A percentile compares a stretch with the other conserved stretches of the same genome.
These are phyloP conservation scores for Chenopodium berlandieri DNA, from an alignment of 148 eudicot genomes.

Conservation along the genomic window DNA sequence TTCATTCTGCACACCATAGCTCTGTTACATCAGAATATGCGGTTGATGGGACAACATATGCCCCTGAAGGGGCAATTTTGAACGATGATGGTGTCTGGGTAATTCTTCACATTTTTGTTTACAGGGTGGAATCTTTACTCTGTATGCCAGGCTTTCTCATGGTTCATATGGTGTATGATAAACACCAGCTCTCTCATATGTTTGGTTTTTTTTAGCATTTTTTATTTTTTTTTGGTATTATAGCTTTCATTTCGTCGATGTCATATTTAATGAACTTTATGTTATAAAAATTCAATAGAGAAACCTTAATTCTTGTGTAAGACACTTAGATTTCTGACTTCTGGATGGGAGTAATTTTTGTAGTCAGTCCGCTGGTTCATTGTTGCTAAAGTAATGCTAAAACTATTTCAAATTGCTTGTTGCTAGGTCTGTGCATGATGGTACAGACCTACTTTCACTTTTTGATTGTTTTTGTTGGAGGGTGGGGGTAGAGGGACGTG, in stretches of 20 bases:
- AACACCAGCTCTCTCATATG: no score
- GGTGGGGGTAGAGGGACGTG: no score
- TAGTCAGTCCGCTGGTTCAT: not conserved
- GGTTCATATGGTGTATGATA: not conserved
- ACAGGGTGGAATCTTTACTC: not conserved
- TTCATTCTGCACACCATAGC: constrained; percentile 57
- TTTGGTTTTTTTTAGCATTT: no score
- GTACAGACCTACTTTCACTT: not conserved
- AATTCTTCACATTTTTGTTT: constrained; percentile 16
- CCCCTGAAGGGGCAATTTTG: constrained; percentile 87
- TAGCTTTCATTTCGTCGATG: not conserved
- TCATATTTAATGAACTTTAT: not conserved
- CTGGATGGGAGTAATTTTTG: not conserved
- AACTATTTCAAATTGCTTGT: not conserved
- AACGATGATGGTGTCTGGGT: constrained; percentile 66
- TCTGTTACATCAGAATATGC: constrained; percentile 60
- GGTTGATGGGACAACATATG: constrained; percentile 90
- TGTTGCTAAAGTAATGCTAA: not conserved
- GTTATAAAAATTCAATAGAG: not conserved
- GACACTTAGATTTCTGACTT: not conserved
- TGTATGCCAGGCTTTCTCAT: not conserved
- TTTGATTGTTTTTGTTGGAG: no score
- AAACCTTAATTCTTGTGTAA: not conserved
- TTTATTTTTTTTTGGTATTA: not conserved
- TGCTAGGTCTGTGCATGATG: not conserved